These are phyloP conservation scores for Phytophthora pistaciae DNA, from an alignment of 352 stramenopile genomes.

Conservation along the genomic window DNA sequence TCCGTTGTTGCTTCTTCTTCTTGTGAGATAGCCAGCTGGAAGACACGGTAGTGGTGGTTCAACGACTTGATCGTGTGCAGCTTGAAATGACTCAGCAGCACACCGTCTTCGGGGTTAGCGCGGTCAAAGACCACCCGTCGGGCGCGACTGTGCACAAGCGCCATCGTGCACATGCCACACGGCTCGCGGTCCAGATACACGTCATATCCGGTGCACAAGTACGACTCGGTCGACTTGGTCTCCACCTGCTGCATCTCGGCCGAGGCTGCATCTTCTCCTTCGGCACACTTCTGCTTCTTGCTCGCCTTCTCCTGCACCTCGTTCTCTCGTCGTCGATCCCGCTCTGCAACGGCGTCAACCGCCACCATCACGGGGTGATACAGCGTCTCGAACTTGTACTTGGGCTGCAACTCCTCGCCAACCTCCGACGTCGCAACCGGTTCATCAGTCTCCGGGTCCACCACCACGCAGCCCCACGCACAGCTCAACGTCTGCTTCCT, in stretches of 20 bases:
- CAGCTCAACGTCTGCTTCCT: conserved; percentile 37
- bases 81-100: conserved; percentile 63
- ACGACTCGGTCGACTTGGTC: conserved; percentile 56
- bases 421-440: conserved; percentile 41
- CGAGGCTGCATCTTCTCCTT: conserved; percentile 14
- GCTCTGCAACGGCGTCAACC: conserved; percentile 70
- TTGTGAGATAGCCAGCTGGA: conserved; percentile 44
- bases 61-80: conserved; percentile 89
- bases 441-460: conserved; percentile 50
- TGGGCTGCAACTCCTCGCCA: conserved; percentile 9
- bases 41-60: conserved; percentile 91
- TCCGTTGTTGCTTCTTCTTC: neutral
- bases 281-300: conserved; percentile 47
- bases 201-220: conserved; percentile 92
- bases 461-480: conserved; percentile 60
- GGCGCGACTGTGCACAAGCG: conserved; percentile 86
- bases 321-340: conserved; percentile 54
- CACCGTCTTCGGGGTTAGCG: conserved; percentile 65
- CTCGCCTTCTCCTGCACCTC: conserved; percentile 18
- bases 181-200: conserved; percentile 88
- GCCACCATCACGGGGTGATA: conserved; percentile 81
- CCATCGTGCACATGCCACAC: conserved; percentile 92
- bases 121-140: conserved; percentile 81
- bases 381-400: conserved; percentile 56
- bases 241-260: conserved; percentile 4